Percentiles rank a stretch among this genome's conserved stretches.
Conservation (phyloP, 73 alveolate species). For the Tetrahymena elliotti region DNA sequence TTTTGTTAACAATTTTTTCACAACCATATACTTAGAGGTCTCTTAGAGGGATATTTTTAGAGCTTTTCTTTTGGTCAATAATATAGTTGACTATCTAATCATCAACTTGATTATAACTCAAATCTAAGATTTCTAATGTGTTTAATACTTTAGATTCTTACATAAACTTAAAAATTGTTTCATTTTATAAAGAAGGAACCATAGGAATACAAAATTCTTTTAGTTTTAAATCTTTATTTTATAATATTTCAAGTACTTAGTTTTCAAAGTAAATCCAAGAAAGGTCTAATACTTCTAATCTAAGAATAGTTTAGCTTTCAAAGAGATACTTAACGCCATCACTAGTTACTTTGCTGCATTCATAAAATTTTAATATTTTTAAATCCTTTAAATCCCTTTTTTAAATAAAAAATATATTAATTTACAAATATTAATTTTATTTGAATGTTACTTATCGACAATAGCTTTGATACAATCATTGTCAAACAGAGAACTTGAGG, state of each 20-base stretch:
- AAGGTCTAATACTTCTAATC: neutral
- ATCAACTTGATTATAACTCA: neutral
- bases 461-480: neutral
- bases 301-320: neutral
- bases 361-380: neutral
- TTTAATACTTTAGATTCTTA: neutral
- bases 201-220: neutral
- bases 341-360: neutral
- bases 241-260: neutral
- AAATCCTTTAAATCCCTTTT: neutral
- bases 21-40: neutral
- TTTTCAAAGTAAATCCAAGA: neutral
- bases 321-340: neutral
- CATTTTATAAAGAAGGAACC: neutral
- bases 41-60: neutral
- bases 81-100: neutral
- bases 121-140: neutral
- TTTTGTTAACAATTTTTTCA: neutral
- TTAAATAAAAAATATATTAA: neutral
- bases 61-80: neutral
- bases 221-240: neutral
- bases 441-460: neutral
- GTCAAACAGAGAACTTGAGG: neutral
- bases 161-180: neutral
- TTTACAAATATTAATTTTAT: neutral